Evolutionary conservation across 345 rosid genomes (phyloP).

Genomic region (rapeseed (Brassica napus)): DNA sequence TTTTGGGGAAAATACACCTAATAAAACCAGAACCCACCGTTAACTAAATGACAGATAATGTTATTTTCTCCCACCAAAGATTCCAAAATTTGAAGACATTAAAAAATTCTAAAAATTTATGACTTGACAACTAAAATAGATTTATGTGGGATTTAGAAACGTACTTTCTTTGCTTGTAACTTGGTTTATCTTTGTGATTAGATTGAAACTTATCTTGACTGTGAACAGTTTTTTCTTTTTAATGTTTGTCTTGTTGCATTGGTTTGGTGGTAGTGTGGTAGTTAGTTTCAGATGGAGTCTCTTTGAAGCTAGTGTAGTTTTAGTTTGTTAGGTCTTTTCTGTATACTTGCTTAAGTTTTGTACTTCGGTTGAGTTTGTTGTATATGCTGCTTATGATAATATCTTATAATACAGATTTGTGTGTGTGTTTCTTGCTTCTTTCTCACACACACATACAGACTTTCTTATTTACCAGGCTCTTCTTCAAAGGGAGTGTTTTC

Average conservation of each 20-base stretch:
- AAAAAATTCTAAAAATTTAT: neutral
- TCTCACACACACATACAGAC: conserved; percentile 34
- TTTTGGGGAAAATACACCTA: conserved; percentile 31
- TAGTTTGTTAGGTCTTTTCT: conserved; percentile 47
- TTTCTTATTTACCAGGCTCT: conserved; percentile 52
- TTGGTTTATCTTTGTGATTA: conserved; percentile 32
- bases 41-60: conserved; percentile 15
- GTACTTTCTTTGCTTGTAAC: conserved; percentile 40
- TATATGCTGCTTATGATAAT: conserved; percentile 37
- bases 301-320: conserved; percentile 73
- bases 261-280: conserved; percentile 96
- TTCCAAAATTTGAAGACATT: conserved; percentile 15
- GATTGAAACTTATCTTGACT: conserved; percentile 18
- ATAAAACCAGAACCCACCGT: conserved; percentile 25
- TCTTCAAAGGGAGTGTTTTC: conserved; percentile 34
- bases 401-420: conserved; percentile 34
- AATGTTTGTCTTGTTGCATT: conserved; percentile 34
- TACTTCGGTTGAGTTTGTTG: conserved; percentile 43
- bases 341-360: conserved; percentile 43
- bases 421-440: conserved; percentile 37
- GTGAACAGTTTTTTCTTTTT: conserved; percentile 21
- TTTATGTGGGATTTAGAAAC: conserved; percentile 21
- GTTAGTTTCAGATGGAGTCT: conserved; percentile 76
- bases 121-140: conserved; percentile 32
- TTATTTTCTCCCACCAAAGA: neutral